Evolutionary conservation across 108 stramenopile genomes (phyloP).

Genomic region (Mediolabrus comicus): DNA sequence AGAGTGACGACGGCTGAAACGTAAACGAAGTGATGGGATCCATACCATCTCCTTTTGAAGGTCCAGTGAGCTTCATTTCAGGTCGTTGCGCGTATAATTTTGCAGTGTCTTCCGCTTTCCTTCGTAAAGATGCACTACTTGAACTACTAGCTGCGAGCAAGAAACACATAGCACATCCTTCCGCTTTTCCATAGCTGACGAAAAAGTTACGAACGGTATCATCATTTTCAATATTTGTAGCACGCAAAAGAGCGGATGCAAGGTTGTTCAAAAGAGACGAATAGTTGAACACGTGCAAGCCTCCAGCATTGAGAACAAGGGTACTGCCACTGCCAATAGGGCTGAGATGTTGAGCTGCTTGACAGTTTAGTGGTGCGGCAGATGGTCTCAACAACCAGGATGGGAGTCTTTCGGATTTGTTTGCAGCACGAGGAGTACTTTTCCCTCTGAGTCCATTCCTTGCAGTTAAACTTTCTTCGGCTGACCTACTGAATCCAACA

Average conservation of each 20-base stretch:
- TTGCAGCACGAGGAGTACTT: background rate
- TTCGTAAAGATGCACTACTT: slow-evolving; percentile 40
- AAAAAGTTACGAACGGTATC: slow-evolving; percentile 64
- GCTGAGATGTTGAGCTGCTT: slow-evolving; percentile 61
- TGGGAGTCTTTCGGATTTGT: slow-evolving; percentile 67
- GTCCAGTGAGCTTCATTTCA: slow-evolving; percentile 31
- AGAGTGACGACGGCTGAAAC: slow-evolving; percentile 71
- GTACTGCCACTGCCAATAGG: slow-evolving; percentile 31
- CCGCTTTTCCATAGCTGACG: slow-evolving; percentile 69
- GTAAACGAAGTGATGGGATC: slow-evolving; percentile 54
- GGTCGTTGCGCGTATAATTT: slow-evolving; percentile 40
- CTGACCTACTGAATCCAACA: slow-evolving; percentile 68
- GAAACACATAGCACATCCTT: slow-evolving; percentile 85
- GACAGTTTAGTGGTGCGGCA: slow-evolving; percentile 58
- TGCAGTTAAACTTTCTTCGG: slow-evolving; percentile 38
- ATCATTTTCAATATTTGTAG: slow-evolving; percentile 63
- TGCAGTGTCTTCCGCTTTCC: slow-evolving; percentile 50
- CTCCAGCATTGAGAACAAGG: slow-evolving; percentile 73
- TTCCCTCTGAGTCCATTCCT: slow-evolving; percentile 9
- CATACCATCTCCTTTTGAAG: slow-evolving; percentile 29
- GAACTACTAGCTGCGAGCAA: slow-evolving; percentile 54
- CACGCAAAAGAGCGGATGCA: slow-evolving; percentile 48
- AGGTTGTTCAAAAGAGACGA: slow-evolving; percentile 55
- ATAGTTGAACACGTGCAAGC: slow-evolving; percentile 69
- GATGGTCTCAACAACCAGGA: slow-evolving; percentile 69